Percentiles rank a stretch among this genome's conserved stretches.
phyloP scores from a whole-genome alignment of 2,329 filamentous ascomycete species.

The Pestalotiopsis sp. region DNA sequence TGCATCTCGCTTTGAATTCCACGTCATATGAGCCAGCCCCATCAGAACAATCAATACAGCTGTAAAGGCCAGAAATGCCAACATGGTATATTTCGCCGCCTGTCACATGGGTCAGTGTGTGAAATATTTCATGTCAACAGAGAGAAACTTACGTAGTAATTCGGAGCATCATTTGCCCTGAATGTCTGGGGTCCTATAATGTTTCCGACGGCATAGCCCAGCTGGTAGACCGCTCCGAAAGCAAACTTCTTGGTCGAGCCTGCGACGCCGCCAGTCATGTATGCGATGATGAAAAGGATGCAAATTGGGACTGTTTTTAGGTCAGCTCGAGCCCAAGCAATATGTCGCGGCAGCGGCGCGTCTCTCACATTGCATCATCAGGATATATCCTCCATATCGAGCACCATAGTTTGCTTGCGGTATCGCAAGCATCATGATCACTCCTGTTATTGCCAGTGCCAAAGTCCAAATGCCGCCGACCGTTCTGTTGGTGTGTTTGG shows the following conservation, averaged over 20 bases:
- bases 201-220: constrained; percentile 8
- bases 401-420: neutral
- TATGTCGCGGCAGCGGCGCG: neutral
- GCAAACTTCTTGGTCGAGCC: constrained; percentile 6
- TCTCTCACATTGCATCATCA: constrained; percentile 3
- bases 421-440: constrained; percentile 7
- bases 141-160: neutral
- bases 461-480: neutral
- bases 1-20: neutral
- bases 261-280: constrained; percentile 6
- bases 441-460: neutral
- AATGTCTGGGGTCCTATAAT: constrained; percentile 3
- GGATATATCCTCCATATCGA: constrained; percentile 4
- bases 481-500: neutral
- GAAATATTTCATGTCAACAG: too few relatives aligned
- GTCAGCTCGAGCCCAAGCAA: neutral
- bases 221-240: neutral
- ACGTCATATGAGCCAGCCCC: neutral
- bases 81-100: constrained; percentile 2
- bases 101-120: neutral
- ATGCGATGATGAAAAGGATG: constrained; percentile 5
- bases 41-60: neutral
- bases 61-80: constrained; percentile 4
- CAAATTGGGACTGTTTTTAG: neutral
- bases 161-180: neutral